A percentile compares a stretch with the other conserved stretches of the same genome.
Conservation (phyloP, 345 rosid species). For the Psidium friedrichsthalianum region DNA sequence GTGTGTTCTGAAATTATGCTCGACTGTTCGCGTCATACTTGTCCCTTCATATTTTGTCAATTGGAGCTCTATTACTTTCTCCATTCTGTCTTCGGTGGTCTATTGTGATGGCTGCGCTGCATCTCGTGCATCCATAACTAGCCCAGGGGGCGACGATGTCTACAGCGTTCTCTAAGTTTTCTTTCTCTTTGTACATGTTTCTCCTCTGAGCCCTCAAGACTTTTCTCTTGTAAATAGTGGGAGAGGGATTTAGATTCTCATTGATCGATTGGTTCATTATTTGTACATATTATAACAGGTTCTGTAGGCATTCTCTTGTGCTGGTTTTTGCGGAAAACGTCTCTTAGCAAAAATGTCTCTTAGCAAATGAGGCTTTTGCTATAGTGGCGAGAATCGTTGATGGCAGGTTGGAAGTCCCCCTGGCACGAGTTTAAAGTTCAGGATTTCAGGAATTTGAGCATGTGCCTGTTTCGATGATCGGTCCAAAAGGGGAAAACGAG, state of each 20-base stretch:
- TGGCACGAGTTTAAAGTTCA: too few relatives aligned
- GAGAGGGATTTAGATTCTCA: background rate
- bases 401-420: background rate
- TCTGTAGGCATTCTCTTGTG: background rate
- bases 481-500: too few relatives aligned
- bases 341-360: background rate
- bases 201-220: background rate
- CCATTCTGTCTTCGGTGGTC: background rate
- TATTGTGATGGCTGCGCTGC: background rate
- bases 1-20: slow-evolving; percentile 17
- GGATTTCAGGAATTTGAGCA: too few relatives aligned
- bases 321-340: background rate
- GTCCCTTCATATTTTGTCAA: background rate
- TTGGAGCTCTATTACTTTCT: background rate
- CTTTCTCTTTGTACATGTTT: background rate
- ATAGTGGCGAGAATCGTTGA: background rate
- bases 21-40: background rate
- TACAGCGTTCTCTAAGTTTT: background rate
- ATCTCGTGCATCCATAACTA: background rate
- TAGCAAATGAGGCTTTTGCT: background rate
- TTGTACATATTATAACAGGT: background rate
- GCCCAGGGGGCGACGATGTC: background rate
- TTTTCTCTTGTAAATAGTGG: background rate
- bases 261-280: background rate
- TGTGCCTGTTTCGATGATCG: too few relatives aligned